Percentiles rank a stretch among this genome's conserved stretches.
Conservation (phyloP, 2,329 filamentous ascomycete species). For the Moelleriella libera region DNA sequence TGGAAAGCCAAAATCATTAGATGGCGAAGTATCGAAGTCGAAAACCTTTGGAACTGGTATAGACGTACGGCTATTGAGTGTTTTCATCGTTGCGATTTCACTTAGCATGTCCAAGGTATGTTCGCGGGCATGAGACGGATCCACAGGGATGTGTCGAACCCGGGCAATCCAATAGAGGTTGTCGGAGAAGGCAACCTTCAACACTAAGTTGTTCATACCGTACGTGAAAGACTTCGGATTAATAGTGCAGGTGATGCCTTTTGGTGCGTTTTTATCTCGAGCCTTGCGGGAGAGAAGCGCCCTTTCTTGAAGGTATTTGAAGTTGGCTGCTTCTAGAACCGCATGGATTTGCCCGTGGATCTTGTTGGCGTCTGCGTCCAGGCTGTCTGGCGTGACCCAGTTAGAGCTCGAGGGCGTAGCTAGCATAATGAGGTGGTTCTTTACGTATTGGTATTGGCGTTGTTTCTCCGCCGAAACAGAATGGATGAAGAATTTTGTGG, state of each 20-base stretch:
- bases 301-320: conserved; percentile 1
- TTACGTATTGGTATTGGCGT: background rate
- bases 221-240: conserved; percentile 6
- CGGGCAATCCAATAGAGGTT: conserved; percentile 3
- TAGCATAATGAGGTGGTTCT: background rate
- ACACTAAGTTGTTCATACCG: conserved; percentile 4
- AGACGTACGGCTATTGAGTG: conserved; percentile 1
- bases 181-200: conserved; percentile 3
- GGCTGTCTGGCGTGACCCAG: conserved; percentile 1
- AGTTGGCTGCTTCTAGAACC: conserved; percentile 1
- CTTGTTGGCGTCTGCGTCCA: background rate
- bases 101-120: conserved; percentile 4
- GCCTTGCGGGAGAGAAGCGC: conserved; percentile 3
- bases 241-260: conserved; percentile 1
- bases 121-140: conserved; percentile 1
- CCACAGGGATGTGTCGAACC: conserved; percentile 1
- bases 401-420: background rate
- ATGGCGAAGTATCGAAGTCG: conserved; percentile 1
- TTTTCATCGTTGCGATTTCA: conserved; percentile 5
- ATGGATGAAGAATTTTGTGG: too few species aligned
- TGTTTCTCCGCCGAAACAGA: background rate
- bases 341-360: conserved; percentile 2
- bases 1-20: conserved; percentile 4
- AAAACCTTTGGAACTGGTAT: conserved; percentile 3
- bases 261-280: conserved; percentile 1